Percentiles rank a stretch among this genome's conserved stretches.
Conservation (phyloP, 2,329 filamentous ascomycete species). For the Tolypocladium album region DNA sequence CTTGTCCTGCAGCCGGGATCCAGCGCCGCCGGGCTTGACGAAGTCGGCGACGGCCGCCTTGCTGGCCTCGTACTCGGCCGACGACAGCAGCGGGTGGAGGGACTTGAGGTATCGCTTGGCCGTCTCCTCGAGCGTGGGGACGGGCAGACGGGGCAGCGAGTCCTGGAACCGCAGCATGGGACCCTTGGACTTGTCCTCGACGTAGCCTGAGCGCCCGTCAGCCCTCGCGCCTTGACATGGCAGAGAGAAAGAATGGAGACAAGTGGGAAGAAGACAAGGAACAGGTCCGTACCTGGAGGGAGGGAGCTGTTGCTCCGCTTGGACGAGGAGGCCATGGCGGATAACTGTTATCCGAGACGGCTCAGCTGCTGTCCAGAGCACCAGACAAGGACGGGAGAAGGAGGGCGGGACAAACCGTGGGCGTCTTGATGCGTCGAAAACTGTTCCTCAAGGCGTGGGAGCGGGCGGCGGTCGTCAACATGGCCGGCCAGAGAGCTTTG, state of each 20-base stretch:
- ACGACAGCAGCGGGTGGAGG: conserved; percentile 61
- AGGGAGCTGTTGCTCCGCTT: conserved; percentile 48
- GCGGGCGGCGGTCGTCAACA: conserved; percentile 23
- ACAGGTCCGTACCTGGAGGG: conserved; percentile 30
- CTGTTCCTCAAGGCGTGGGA: conserved; percentile 21
- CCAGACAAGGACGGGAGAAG: not conserved
- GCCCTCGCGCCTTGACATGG: not conserved
- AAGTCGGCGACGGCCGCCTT: conserved; percentile 83
- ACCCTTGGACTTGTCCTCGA: conserved; percentile 69
- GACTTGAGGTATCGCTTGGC: conserved; percentile 71
- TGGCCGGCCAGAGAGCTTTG: conserved; percentile 13
- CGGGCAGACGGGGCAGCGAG: conserved; percentile 69
- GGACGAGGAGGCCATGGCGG: conserved; percentile 40
- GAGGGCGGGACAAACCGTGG: conserved; percentile 3
- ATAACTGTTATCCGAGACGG: conserved; percentile 2
- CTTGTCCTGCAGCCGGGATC: conserved; percentile 78
- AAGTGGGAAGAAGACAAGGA: not conserved
- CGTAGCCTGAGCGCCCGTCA: conserved; percentile 48
- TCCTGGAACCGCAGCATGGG: conserved; percentile 78
- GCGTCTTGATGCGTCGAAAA: conserved; percentile 18
- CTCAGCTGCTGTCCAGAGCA: not conserved
- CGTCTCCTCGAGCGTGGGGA: conserved; percentile 75
- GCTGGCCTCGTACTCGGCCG: conserved; percentile 58
- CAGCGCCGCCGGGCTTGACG: conserved; percentile 73
- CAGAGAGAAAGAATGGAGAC: not conserved